phyloP scores from a whole-genome alignment of 1,284 basidiomycete species.

The Ganoderma sinense region DNA sequence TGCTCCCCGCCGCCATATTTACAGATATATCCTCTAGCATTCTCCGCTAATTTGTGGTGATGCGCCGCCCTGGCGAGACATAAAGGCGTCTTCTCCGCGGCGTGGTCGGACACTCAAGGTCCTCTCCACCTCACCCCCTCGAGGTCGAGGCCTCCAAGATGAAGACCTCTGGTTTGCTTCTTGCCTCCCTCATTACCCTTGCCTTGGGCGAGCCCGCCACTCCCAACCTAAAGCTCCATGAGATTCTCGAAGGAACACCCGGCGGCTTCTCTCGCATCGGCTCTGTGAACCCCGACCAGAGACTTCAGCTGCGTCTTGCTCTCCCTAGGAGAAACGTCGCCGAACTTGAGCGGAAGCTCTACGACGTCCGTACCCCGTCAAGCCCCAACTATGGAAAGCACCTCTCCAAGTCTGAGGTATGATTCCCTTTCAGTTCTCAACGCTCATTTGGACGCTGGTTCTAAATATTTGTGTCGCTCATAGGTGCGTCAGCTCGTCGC shows the following conservation, averaged over 20 bases:
- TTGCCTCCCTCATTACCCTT: constrained; percentile 36
- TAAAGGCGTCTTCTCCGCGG: neutral
- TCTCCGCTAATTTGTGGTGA: too few species aligned
- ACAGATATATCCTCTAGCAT: too few species aligned
- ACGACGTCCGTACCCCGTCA: constrained; percentile 44
- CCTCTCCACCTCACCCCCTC: neutral
- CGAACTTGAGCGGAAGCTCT: constrained; percentile 47
- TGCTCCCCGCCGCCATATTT: too few species aligned
- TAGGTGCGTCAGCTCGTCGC: constrained; percentile 49
- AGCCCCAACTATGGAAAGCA: constrained; percentile 43
- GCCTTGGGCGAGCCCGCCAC: constrained; percentile 36
- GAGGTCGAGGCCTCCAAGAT: constrained; percentile 14
- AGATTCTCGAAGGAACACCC: constrained; percentile 35
- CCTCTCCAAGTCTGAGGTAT: constrained; percentile 44
- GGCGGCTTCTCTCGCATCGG: constrained; percentile 39
- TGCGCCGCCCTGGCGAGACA: neutral
- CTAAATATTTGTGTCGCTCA: neutral
- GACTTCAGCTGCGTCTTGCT: constrained; percentile 43
- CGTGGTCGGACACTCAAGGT: neutral
- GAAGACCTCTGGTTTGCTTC: constrained; percentile 30
- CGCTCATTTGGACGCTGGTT: too few species aligned
- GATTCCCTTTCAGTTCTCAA: neutral
- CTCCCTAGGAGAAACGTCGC: constrained; percentile 43
- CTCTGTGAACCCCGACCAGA: constrained; percentile 35
- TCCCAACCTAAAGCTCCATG: constrained; percentile 40